phyloP scores from a whole-genome alignment of 257 asterid genomes.

The Salvia rosmarinus region DNA sequence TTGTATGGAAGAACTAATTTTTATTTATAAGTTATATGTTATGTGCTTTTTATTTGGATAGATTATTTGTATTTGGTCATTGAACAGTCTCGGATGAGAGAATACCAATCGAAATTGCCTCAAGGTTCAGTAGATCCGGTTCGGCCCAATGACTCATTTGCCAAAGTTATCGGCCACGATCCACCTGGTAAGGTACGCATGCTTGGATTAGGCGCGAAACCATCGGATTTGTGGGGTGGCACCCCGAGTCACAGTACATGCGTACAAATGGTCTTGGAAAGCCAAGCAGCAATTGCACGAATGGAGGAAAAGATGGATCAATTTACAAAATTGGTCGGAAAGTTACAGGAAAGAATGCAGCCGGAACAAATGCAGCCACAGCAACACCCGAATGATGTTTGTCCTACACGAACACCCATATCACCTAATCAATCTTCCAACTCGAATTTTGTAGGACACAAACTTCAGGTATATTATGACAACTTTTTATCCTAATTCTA shows the following conservation, averaged over 20 bases:
- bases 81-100: slow-evolving; percentile 13
- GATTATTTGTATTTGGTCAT: not conserved
- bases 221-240: slow-evolving; percentile 8
- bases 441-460: not conserved
- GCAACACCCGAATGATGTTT: not conserved
- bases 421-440: slow-evolving; percentile 22
- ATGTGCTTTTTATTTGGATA: not conserved
- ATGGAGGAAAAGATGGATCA: slow-evolving; percentile 18
- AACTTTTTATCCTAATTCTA: not conserved
- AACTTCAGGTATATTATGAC: slow-evolving; percentile 16
- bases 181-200: slow-evolving; percentile 12
- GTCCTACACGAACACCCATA: not conserved
- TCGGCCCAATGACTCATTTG: slow-evolving; percentile 6
- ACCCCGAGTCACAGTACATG: slow-evolving; percentile 8
- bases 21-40: not conserved
- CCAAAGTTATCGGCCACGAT: slow-evolving; percentile 18
- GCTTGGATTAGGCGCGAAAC: slow-evolving; percentile 11
- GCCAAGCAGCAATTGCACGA: not conserved
- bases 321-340: slow-evolving; percentile 3
- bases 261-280: slow-evolving; percentile 2
- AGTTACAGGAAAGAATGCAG: slow-evolving; percentile 8
- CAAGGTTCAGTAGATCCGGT: slow-evolving; percentile 13
- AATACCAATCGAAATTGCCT: slow-evolving; percentile 12
- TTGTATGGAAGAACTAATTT: not conserved
- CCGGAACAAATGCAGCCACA: not conserved